Conservation (phyloP, 1,139 yeast species). For the Keqinozyma sinolaborantium region DNA sequence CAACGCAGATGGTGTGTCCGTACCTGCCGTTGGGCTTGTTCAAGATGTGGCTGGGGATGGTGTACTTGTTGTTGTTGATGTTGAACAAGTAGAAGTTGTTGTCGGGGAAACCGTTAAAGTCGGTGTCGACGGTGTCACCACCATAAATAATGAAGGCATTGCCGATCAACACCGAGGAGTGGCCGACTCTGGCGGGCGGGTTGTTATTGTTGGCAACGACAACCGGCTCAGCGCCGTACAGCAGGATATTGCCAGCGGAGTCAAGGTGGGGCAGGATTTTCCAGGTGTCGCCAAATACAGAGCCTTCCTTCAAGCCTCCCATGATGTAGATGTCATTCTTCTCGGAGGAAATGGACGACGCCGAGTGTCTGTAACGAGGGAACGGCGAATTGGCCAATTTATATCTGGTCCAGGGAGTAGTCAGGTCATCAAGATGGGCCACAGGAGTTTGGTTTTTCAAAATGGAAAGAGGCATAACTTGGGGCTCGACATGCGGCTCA, state of each 20-base stretch:
- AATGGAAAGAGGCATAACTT: constrained; percentile 1
- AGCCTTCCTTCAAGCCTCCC: constrained; percentile 93
- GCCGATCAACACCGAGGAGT: constrained; percentile 87
- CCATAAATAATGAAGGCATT: constrained; percentile 95
- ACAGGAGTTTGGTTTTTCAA: constrained; percentile 2
- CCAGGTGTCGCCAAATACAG: constrained; percentile 96
- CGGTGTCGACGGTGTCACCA: constrained; percentile 91
- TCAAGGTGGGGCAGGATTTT: constrained; percentile 45
- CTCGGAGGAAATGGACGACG: constrained; percentile 71
- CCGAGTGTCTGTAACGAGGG: constrained; percentile 93
- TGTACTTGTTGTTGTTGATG: constrained; percentile 87
- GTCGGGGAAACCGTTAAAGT: constrained; percentile 77
- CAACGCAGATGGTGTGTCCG: constrained; percentile 76
- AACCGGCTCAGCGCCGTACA: constrained; percentile 58
- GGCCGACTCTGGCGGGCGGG: constrained; percentile 97
- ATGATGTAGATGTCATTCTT: constrained; percentile 81
- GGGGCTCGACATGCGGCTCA: not conserved
- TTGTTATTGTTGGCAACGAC: constrained; percentile 52
- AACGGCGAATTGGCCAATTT: constrained; percentile 78
- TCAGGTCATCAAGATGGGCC: constrained; percentile 6
- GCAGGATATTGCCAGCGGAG: constrained; percentile 19
- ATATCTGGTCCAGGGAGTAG: constrained; percentile 75
- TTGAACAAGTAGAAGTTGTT: constrained; percentile 86
- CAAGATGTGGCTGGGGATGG: constrained; percentile 80
- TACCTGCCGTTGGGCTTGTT: constrained; percentile 88